These are phyloP conservation scores for Rhodamnia argentea DNA, from an alignment of 345 rosid genomes.

Conservation along the genomic window DNA sequence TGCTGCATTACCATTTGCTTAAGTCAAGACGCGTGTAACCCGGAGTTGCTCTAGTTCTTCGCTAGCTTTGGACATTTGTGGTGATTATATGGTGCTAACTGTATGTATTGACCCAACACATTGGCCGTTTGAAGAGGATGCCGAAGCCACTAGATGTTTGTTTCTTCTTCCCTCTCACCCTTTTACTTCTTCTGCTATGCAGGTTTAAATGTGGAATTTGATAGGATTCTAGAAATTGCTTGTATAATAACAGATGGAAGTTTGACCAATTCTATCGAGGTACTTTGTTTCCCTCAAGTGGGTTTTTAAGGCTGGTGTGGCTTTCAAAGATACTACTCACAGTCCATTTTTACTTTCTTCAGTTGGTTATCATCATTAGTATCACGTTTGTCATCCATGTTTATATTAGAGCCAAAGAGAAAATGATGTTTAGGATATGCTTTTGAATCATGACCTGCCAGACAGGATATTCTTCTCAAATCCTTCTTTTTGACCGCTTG, in stretches of 20 bases:
- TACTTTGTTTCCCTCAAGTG: slow-evolving; percentile 4
- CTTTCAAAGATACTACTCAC: neutral
- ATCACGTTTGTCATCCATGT: neutral
- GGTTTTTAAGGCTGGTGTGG: neutral
- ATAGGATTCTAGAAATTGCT: slow-evolving; percentile 89
- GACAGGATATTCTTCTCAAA: neutral
- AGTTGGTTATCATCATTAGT: neutral
- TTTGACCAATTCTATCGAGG: slow-evolving; percentile 71
- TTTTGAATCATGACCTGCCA: neutral
- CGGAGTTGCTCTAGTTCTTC: neutral
- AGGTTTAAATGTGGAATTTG: slow-evolving; percentile 76
- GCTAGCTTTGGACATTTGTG: neutral
- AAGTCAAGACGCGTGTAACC: neutral
- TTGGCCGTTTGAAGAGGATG: neutral
- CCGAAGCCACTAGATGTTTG: neutral
- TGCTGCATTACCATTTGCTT: neutral
- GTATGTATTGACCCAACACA: neutral
- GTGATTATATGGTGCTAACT: neutral
- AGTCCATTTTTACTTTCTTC: neutral
- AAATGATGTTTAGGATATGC: neutral
- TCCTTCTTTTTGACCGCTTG: neutral
- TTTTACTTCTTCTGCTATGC: slow-evolving; percentile 10
- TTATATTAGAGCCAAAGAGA: neutral
- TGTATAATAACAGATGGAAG: slow-evolving; percentile 83
- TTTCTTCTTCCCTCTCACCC: neutral